Percentiles rank a stretch among this genome's conserved stretches.
These are phyloP conservation scores for Symbiodinium natans DNA, from an alignment of 73 alveolate species.

Conservation along the genomic window DNA sequence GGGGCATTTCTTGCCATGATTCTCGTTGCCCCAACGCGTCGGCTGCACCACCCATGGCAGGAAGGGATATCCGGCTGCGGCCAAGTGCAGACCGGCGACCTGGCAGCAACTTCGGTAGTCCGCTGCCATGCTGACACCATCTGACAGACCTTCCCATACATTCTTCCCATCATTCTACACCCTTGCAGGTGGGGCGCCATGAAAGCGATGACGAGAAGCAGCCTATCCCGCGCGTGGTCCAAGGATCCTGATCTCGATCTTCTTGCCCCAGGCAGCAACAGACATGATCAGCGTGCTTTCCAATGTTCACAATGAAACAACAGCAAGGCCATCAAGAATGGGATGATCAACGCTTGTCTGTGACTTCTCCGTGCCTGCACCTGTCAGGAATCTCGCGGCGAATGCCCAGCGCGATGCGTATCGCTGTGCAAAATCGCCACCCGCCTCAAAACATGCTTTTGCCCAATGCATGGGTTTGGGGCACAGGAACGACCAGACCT, in stretches of 20 bases:
- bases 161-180: no score
- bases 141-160: not conserved
- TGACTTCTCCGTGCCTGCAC: not conserved
- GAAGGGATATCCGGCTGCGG: conserved; percentile 56
- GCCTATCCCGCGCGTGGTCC: conserved; percentile 17
- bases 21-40: not conserved
- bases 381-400: not conserved
- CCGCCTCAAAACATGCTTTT: no score
- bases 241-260: not conserved
- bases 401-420: conserved; percentile 26
- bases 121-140: not conserved
- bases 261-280: no score
- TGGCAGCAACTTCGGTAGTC: not conserved
- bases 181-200: conserved; percentile 9
- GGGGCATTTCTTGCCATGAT: no score
- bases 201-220: conserved; percentile 29
- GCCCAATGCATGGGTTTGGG: no score
- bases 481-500: no score
- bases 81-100: conserved; percentile 63
- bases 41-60: conserved; percentile 34
- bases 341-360: no score
- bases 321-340: no score
- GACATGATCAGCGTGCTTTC: no score
- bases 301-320: no score
- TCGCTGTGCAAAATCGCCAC: conserved; percentile 36